Evolutionary conservation across 1,139 yeast genomes (phyloP), one percentile per base, ranked within the genome.

Genomic region (Hemisphaericaspora subhashii): DNA sequence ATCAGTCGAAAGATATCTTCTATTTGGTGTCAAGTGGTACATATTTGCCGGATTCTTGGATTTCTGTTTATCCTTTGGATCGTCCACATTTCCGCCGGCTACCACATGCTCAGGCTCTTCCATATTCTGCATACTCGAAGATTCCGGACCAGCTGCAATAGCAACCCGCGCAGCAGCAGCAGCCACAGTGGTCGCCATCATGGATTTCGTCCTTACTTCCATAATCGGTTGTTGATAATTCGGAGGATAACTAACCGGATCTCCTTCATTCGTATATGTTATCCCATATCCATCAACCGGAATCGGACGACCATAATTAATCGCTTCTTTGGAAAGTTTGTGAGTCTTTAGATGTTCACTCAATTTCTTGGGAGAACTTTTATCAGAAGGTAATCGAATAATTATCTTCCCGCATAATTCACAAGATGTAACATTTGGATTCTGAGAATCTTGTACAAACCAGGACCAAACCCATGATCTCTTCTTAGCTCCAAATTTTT

Each of bases 381-480:
- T 77, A 53, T 78, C 83, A 24, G 77, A 68, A 2, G 73, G 58
- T 35, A 77, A 56, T 35, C 83, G 55, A 21, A 64, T 61, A 31
- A 78, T 69, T 11, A 68, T 62, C 50, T 72, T 74, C 2, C 77
- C 74, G 53, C 83, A 78, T 42, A 55, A 64, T 45, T 76, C 80
- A 55, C 83, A 78, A 3, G 72, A 72, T 3, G 83, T 83, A 15
- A 73, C 48, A 44, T 77, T 75, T 36, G 73, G 68, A 50, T 78
- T 74, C 15, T 48, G 51, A 9, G 58, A 52, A 52, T 77, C 81
- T 49, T 78, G 83, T 13, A 64, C 64, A 48, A 78, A 78, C 82
- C 83, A 78, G 23, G 71, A 57, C 83, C 83, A 78, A 4, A 77
- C 82, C 83, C 83, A 77, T 26, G 79, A 74, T 50, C 71, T 72